Evolutionary conservation across 2,329 filamentous ascomycete genomes (phyloP).

Genomic region (Ophiocordyceps robertsii): DNA sequence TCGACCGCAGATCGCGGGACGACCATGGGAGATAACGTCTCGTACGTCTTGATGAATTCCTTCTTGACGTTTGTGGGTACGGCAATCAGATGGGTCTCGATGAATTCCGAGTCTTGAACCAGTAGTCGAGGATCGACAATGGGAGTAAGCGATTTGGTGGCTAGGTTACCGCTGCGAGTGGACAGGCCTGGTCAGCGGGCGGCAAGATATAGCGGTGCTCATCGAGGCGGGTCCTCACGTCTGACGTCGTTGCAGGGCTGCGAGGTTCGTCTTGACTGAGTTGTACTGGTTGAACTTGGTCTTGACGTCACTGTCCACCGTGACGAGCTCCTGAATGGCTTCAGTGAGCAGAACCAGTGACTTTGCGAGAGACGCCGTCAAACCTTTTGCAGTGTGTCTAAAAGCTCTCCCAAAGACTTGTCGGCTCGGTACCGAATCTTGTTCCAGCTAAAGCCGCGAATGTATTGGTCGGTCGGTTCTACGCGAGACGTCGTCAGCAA

Average conservation of each 20-base stretch:
- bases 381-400: constrained; percentile 81
- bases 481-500: constrained; percentile 13
- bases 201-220: not conserved
- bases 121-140: constrained; percentile 71
- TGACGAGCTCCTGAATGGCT: constrained; percentile 58
- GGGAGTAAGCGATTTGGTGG: constrained; percentile 84
- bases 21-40: constrained; percentile 80
- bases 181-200: constrained; percentile 3
- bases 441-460: constrained; percentile 87
- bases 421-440: constrained; percentile 95
- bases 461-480: constrained; percentile 95
- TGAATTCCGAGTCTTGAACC: constrained; percentile 85
- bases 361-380: not conserved
- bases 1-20: constrained; percentile 77
- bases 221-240: constrained; percentile 42
- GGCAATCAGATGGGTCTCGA: constrained; percentile 88
- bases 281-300: constrained; percentile 92
- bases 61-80: constrained; percentile 70
- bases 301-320: constrained; percentile 93
- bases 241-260: constrained; percentile 72
- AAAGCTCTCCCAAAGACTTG: constrained; percentile 74
- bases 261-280: constrained; percentile 72
- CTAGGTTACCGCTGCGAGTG: constrained; percentile 63
- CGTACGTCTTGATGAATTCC: constrained; percentile 82
- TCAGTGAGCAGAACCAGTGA: not conserved